Conservation (phyloP, 1,284 basidiomycete genomes). For the Pascua guehoae region DNA sequence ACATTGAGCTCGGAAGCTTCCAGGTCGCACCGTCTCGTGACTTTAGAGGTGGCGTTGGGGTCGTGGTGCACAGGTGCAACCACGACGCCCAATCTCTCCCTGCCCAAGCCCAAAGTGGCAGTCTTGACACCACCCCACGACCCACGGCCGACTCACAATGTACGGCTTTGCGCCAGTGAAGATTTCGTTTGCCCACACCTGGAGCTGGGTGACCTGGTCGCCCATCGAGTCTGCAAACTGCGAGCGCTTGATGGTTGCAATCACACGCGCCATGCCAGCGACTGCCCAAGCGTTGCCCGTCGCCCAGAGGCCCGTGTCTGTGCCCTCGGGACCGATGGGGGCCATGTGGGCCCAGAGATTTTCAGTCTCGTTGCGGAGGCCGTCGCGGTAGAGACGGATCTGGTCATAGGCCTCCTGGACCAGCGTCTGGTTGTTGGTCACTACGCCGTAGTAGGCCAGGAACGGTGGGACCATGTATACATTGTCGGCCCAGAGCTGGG, state of each 20-base stretch:
- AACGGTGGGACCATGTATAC: constrained; percentile 75
- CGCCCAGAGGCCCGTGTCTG: constrained; percentile 41
- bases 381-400: constrained; percentile 67
- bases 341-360: constrained; percentile 48
- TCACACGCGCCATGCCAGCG: constrained; percentile 53
- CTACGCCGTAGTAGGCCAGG: constrained; percentile 79
- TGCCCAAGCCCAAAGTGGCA: not conserved
- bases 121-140: too few relatives aligned
- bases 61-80: too few relatives aligned
- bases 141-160: constrained; percentile 30
- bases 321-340: constrained; percentile 26
- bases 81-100: not conserved
- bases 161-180: constrained; percentile 44
- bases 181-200: constrained; percentile 53
- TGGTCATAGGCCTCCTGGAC: constrained; percentile 72
- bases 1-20: not conserved
- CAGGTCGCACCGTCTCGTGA: too few relatives aligned
- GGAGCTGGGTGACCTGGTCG: constrained; percentile 47
- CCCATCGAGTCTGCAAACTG: constrained; percentile 37
- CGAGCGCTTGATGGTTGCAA: constrained; percentile 52
- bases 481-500: constrained; percentile 56
- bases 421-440: constrained; percentile 64
- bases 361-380: constrained; percentile 31
- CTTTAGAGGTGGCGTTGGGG: too few relatives aligned
- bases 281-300: constrained; percentile 56